phyloP scores from a whole-genome alignment of 768 basidiomycete species.

The Multifurca ochricompacta region DNA sequence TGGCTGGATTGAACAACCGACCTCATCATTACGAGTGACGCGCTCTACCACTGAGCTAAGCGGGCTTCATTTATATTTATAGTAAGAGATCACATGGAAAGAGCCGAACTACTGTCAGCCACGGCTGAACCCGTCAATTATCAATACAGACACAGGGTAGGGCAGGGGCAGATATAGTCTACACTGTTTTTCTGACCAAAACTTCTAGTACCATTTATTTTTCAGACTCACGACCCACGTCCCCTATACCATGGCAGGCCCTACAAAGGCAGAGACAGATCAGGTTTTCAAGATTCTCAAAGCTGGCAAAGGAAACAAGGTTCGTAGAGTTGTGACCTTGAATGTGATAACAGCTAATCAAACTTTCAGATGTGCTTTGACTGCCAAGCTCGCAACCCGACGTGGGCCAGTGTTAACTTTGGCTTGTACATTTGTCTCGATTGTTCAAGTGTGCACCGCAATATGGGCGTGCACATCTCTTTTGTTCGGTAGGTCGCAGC shows the following conservation, averaged over 20 bases:
- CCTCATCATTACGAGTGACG: conserved; percentile 25
- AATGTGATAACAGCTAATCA: neutral
- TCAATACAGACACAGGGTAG: too few species aligned
- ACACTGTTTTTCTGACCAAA: too few species aligned
- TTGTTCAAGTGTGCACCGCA: conserved; percentile 91
- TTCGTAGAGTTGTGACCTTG: conserved; percentile 24
- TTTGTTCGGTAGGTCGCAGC: conserved; percentile 73
- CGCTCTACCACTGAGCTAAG: conserved; percentile 29
- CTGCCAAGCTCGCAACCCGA: conserved; percentile 91
- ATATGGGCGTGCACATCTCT: conserved; percentile 96
- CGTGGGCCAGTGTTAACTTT: conserved; percentile 95
- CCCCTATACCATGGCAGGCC: conserved; percentile 49
- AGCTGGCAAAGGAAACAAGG: conserved; percentile 85
- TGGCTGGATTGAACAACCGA: conserved; percentile 24
- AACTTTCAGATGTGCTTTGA: conserved; percentile 76
- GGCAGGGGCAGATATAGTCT: too few species aligned
- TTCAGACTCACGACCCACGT: neutral
- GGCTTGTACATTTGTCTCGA: conserved; percentile 97
- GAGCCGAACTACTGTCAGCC: too few species aligned
- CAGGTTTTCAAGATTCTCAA: conserved; percentile 78
- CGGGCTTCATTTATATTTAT: neutral
- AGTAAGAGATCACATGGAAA: too few species aligned
- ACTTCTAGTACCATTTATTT: neutral
- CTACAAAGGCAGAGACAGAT: conserved; percentile 81
- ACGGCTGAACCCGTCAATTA: too few species aligned